Base-by-base conservation (phyloP, 202 grass and related monocot species). In the Elaeis oleifera region DNA sequence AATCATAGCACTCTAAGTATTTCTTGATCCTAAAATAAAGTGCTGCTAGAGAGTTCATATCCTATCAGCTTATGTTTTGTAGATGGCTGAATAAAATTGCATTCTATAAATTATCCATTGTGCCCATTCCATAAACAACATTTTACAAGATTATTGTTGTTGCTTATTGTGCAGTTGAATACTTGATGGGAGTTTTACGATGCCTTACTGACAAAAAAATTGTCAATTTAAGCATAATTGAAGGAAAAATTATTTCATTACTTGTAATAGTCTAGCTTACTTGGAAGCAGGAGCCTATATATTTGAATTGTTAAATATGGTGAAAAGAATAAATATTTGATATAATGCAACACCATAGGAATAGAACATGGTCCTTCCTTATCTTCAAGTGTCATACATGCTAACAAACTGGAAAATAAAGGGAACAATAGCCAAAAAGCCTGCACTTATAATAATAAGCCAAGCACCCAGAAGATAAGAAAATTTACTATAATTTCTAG, bases 301-400 rank as follows among this genome's bases (percentile, higher is more conserved):
- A 16, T 97, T 87, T 63, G 92, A 87, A 86, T 97, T 97, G 59
- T 97, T 97, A 56, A 84, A 91, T 54, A 87, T 97, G 59, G 92
- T 97, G 74, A 97, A 97, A 65, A 97, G 88, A 56, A 97, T 48
- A 80, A 89, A 97, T 87, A 97, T 97, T 59, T 97, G 92, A 68
- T 97, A 97, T 58, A 97, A 56, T 26, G 87, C 91, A 22, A 53
- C 79, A 62, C 23, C 23, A 24, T 24, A 24, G 23, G 23, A 24
- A 24, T 24, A 24, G 3, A 24, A 24, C 29, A 83, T 49, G 27
- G 71, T 81, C 76, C 83, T 86, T 65, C 92, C 92, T 75, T 97
- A 79, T 68, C 92, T 68, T 97, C 92, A 79, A 91, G 91, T 72
- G 72, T 91, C 49, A 97, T 81, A 78, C 91, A 97, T 59, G 84